phyloP scores from a whole-genome alignment of 116 monocot genomes.

The Iris pallida region DNA sequence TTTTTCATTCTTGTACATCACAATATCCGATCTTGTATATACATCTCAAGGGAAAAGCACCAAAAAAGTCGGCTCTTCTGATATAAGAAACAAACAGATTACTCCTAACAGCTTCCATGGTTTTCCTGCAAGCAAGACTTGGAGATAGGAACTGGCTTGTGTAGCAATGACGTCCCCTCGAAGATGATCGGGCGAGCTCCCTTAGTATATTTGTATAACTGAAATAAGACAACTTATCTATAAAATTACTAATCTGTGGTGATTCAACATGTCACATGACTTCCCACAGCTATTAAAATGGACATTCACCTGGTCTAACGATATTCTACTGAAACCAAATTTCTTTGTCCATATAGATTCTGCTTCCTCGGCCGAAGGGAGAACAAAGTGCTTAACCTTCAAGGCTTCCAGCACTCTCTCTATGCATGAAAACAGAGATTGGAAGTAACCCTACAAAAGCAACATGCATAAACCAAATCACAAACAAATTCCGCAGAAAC shows the following conservation, averaged over 20 bases:
- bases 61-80: not conserved
- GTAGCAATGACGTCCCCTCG: conserved; percentile 39
- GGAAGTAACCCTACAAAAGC: conserved; percentile 43
- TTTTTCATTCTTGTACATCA: not conserved
- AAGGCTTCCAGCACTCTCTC: conserved; percentile 32
- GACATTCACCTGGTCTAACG: conserved; percentile 23
- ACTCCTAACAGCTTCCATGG: not conserved
- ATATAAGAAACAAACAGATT: not conserved
- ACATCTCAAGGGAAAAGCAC: not conserved
- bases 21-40: not conserved
- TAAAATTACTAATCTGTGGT: too few relatives aligned
- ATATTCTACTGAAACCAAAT: conserved; percentile 42
- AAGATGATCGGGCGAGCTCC: conserved; percentile 40
- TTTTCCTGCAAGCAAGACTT: not conserved
- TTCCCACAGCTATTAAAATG: not conserved
- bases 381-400: conserved; percentile 50
- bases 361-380: conserved; percentile 46
- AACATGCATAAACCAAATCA: conserved; percentile 1
- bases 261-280: too few relatives aligned
- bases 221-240: not conserved
- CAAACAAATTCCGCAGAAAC: too few relatives aligned
- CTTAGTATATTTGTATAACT: conserved; percentile 30
- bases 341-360: conserved; percentile 42
- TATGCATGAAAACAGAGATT: conserved; percentile 36
- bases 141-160: conserved; percentile 25